Evolutionary conservation across 2,329 filamentous ascomycete species (phyloP).

Genomic region (Pyricularia grisea): DNA sequence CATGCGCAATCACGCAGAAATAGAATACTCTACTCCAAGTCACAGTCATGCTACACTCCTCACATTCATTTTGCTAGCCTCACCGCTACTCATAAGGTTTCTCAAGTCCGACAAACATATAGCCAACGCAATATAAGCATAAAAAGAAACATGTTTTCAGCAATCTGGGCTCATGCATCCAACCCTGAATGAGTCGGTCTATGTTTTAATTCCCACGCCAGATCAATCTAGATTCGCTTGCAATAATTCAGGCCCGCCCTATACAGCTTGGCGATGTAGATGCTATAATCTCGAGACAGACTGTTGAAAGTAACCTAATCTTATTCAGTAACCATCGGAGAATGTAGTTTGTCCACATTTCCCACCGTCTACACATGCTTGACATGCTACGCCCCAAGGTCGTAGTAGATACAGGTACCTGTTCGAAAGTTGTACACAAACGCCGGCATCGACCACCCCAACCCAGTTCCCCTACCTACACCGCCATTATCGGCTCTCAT

Average conservation of each 20-base stretch:
- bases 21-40: too few relatives aligned
- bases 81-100: background rate
- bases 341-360: background rate
- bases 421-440: constrained; percentile 92
- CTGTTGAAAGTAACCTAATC: background rate
- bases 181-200: too few relatives aligned
- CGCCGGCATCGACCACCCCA: constrained; percentile 49
- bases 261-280: background rate
- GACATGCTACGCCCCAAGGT: constrained; percentile 42
- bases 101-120: too few relatives aligned
- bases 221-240: too few relatives aligned
- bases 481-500: constrained; percentile 48
- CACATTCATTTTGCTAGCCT: background rate
- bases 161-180: too few relatives aligned
- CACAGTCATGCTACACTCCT: background rate
- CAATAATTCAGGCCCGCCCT: background rate
- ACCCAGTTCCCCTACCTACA: constrained; percentile 18
- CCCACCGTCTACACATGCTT: background rate
- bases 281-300: background rate
- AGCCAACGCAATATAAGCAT: too few relatives aligned
- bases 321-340: background rate
- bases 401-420: constrained; percentile 76
- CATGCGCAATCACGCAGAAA: background rate
- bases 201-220: too few relatives aligned
- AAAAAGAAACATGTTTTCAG: too few relatives aligned